Evolutionary conservation across 768 basidiomycete genomes (phyloP).

Genomic region (Psilocybe subaeruginosa): DNA sequence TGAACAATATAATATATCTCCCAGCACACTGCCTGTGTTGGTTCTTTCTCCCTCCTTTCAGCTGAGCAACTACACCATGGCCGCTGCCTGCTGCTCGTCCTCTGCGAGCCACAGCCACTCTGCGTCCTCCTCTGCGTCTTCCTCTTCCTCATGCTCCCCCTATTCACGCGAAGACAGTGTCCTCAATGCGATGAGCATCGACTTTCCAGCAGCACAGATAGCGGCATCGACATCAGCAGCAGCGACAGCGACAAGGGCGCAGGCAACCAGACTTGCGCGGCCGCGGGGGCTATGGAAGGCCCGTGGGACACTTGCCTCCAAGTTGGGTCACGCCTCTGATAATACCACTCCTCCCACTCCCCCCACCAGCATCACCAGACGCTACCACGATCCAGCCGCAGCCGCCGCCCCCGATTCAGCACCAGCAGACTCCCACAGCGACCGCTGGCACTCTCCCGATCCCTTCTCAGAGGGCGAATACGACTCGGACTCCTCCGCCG

Average conservation of each 20-base stretch:
- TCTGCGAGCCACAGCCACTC: not conserved
- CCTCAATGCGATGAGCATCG: not conserved
- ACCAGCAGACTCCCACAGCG: constrained; percentile 1
- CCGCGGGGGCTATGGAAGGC: constrained; percentile 45
- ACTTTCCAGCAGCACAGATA: not conserved
- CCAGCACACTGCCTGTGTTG: not conserved
- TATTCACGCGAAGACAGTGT: not conserved
- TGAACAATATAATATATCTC: not conserved
- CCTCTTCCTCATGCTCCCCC: not conserved
- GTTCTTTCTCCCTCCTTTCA: not conserved
- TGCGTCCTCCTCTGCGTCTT: not conserved
- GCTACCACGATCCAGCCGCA: not conserved
- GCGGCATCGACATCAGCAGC: not conserved
- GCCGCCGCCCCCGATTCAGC: not conserved
- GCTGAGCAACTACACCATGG: not conserved
- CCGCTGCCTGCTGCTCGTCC: not conserved
- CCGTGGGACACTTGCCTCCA: constrained; percentile 35
- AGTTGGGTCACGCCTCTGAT: constrained; percentile 13
- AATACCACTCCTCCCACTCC: constrained; percentile 13
- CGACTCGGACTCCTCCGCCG: constrained; percentile 4
- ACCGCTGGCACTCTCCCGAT: constrained; percentile 3
- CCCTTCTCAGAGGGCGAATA: not conserved
- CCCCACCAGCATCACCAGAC: constrained; percentile 9
- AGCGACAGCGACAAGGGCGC: not conserved
- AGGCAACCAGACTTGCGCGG: not conserved